Conservation (phyloP, 495 filamentous ascomycete genomes). For the Neurospora discreta region DNA sequence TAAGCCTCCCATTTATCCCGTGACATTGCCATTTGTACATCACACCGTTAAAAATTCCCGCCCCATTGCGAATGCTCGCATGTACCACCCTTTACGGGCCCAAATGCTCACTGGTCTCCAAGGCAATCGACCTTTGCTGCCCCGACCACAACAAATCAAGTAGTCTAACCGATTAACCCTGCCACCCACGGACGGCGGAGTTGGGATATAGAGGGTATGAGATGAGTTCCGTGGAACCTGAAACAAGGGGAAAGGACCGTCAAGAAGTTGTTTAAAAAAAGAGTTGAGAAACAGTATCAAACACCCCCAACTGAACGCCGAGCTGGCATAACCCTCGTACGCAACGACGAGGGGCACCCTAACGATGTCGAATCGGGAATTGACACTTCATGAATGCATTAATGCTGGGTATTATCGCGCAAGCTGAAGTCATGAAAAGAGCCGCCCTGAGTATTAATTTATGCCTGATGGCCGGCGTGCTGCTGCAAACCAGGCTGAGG, state of each 20-base stretch:
- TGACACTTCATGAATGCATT: conserved; percentile 38
- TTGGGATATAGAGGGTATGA: neutral
- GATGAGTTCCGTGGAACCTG: conserved; percentile 8
- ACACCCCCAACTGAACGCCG: conserved; percentile 20
- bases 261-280: conserved; percentile 11
- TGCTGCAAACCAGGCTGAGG: conserved; percentile 44
- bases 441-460: conserved; percentile 8
- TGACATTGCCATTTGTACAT: neutral
- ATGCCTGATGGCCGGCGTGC: conserved; percentile 44
- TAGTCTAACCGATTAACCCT: neutral
- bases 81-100: neutral
- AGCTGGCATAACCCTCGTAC: conserved; percentile 12
- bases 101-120: neutral
- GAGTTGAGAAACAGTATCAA: conserved; percentile 19
- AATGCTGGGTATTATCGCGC: conserved; percentile 39
- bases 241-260: conserved; percentile 4
- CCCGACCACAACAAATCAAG: neutral
- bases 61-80: neutral
- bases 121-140: neutral
- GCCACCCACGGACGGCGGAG: neutral
- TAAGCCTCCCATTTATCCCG: neutral
- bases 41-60: neutral
- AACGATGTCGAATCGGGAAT: conserved; percentile 20
- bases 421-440: conserved; percentile 22
- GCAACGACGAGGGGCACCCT: conserved; percentile 10